These are phyloP conservation scores for Strobilomyces echinocephalus DNA, from an alignment of 768 basidiomycete species.

Conservation along the genomic window DNA sequence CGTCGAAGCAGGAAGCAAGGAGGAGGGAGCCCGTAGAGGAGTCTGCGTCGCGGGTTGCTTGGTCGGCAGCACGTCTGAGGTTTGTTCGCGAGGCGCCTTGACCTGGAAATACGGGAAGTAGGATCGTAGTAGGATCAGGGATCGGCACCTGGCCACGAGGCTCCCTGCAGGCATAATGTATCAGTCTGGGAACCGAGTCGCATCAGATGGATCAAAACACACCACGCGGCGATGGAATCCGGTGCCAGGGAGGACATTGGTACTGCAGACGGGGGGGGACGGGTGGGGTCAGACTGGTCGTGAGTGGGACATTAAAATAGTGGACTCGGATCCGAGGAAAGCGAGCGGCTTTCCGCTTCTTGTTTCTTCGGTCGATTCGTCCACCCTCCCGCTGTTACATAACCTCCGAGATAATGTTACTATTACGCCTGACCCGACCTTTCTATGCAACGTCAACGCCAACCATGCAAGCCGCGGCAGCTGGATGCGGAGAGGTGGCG, in stretches of 20 bases:
- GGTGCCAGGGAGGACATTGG: not conserved
- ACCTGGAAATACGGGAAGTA: constrained; percentile 52
- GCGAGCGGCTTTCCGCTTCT: constrained; percentile 21
- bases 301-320: constrained; percentile 14
- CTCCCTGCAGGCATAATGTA: not conserved
- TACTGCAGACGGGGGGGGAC: not conserved
- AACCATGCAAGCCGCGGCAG: no score
- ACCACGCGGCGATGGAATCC: constrained; percentile 5
- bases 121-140: constrained; percentile 6
- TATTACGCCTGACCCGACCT: constrained; percentile 16
- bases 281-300: constrained; percentile 2
- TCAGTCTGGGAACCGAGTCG: not conserved
- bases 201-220: not conserved
- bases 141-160: constrained; percentile 2
- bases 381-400: constrained; percentile 20
- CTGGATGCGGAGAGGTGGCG: no score
- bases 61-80: constrained; percentile 30
- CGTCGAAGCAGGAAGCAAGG: constrained; percentile 47
- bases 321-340: constrained; percentile 9
- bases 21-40: constrained; percentile 41
- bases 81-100: constrained; percentile 43
- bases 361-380: constrained; percentile 9
- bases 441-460: constrained; percentile 8
- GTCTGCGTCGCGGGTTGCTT: constrained; percentile 39
- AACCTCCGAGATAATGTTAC: constrained; percentile 22